phyloP scores from a whole-genome alignment of 2,329 filamentous ascomycete species.

The Pleoardoris graminearum region DNA sequence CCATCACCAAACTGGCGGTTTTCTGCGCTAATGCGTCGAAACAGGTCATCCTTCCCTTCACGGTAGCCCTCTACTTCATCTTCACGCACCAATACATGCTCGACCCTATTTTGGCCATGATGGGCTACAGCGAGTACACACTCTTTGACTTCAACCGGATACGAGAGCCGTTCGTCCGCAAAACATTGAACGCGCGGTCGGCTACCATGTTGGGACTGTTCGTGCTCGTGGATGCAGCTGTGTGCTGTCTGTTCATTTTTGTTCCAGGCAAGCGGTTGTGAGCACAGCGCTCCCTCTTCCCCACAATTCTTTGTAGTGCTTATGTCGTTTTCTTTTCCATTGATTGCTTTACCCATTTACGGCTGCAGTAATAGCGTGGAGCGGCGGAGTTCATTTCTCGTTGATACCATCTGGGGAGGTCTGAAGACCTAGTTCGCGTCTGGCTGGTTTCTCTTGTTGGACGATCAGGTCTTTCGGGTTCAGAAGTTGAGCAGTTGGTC shows the following conservation, averaged over 20 bases:
- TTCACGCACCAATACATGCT: constrained; percentile 91
- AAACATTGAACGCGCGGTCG: constrained; percentile 80
- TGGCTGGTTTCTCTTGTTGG: constrained; percentile 7
- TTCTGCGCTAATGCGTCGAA: constrained; percentile 31
- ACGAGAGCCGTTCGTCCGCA: constrained; percentile 87
- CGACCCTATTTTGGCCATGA: constrained; percentile 84
- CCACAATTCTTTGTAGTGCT: constrained; percentile 1
- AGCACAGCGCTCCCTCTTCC: background rate
- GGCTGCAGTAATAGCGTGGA: constrained; percentile 5
- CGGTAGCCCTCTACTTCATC: constrained; percentile 75
- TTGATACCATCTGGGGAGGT: constrained; percentile 2
- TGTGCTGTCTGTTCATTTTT: constrained; percentile 89
- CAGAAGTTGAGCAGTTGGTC: background rate
- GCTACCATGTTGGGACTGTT: constrained; percentile 79
- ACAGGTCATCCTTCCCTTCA: constrained; percentile 84
- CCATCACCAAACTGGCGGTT: background rate
- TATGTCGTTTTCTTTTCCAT: constrained; percentile 25
- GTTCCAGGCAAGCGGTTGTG: constrained; percentile 85
- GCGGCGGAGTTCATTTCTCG: background rate
- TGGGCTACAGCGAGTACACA: constrained; percentile 95
- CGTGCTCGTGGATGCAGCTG: constrained; percentile 73
- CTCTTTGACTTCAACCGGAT: constrained; percentile 89
- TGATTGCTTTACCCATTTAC: constrained; percentile 12
- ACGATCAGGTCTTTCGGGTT: background rate
- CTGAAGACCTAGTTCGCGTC: background rate